A percentile compares a stretch with the other conserved stretches of the same genome.
Evolutionary conservation across 31 red algal species (phyloP).

Genomic region (Bonnemaisonia californica): DNA sequence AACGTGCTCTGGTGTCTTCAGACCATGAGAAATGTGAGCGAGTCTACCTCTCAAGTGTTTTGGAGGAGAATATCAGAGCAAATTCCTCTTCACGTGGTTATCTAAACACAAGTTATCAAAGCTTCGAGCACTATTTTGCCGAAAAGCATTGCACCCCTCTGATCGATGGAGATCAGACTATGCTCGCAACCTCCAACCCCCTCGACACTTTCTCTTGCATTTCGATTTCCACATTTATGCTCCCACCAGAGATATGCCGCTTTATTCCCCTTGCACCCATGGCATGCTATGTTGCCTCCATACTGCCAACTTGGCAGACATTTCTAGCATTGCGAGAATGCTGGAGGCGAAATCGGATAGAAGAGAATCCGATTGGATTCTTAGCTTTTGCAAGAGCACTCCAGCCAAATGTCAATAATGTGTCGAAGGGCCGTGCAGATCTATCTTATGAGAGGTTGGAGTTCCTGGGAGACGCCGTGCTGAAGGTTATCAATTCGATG

Average conservation of each 20-base stretch:
- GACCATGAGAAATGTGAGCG: slow-evolving; percentile 62
- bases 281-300: slow-evolving; percentile 47
- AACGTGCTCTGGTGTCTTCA: slow-evolving; percentile 51
- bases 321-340: slow-evolving; percentile 66
- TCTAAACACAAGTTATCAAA: slow-evolving; percentile 34
- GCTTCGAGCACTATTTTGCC: slow-evolving; percentile 58
- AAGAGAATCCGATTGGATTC: slow-evolving; percentile 30
- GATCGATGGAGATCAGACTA: slow-evolving; percentile 20
- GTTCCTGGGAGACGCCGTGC: slow-evolving; percentile 82
- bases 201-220: slow-evolving; percentile 33
- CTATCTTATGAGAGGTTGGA: slow-evolving; percentile 74
- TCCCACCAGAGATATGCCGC: slow-evolving; percentile 40
- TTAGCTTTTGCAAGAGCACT: slow-evolving; percentile 59
- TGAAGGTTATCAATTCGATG: slow-evolving; percentile 80
- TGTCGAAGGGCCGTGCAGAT: slow-evolving; percentile 44
- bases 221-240: slow-evolving; percentile 47
- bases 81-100: slow-evolving; percentile 56
- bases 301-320: slow-evolving; percentile 75
- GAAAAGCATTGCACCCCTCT: slow-evolving; percentile 37
- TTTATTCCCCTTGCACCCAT: slow-evolving; percentile 56
- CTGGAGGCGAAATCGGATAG: slow-evolving; percentile 62
- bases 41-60: slow-evolving; percentile 35
- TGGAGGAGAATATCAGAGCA: slow-evolving; percentile 33
- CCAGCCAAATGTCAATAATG: slow-evolving; percentile 74
- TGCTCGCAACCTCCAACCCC: slow-evolving; percentile 49